Conservation (phyloP, 306 rosid genomes). For the Vicia villosa region DNA sequence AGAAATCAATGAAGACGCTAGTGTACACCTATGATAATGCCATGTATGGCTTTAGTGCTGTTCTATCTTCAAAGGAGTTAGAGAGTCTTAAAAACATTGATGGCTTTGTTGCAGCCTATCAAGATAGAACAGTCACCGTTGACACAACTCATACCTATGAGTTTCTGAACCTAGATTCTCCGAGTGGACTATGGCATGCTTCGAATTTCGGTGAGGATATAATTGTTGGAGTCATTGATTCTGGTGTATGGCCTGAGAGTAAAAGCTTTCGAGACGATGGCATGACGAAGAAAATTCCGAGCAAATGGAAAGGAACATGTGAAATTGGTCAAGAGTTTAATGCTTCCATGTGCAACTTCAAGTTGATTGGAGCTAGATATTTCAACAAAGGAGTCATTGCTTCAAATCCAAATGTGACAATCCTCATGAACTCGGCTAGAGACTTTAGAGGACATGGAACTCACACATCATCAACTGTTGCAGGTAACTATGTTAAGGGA, state of each 20-base stretch:
- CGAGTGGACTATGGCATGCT: conserved; percentile 37
- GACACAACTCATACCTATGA: conserved; percentile 43
- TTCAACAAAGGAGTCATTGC: conserved; percentile 41
- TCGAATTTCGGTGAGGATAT: conserved; percentile 34
- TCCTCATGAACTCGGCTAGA: conserved; percentile 43
- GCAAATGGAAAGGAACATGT: conserved; percentile 36
- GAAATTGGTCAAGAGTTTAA: conserved; percentile 39
- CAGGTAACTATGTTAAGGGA: conserved; percentile 39
- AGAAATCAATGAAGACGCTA: not conserved
- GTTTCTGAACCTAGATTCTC: conserved; percentile 37
- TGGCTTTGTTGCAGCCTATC: conserved; percentile 39
- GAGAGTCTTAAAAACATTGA: conserved; percentile 17
- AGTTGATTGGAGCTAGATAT: conserved; percentile 41
- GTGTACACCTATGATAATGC: conserved; percentile 36
- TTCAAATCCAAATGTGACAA: not conserved
- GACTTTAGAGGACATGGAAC: conserved; percentile 33
- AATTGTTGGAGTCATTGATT: conserved; percentile 39
- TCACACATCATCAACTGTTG: conserved; percentile 42
- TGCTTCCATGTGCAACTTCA: conserved; percentile 39
- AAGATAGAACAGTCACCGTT: conserved; percentile 20
- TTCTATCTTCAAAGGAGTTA: conserved; percentile 32
- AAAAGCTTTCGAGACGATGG: conserved; percentile 43
- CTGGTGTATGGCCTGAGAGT: conserved; percentile 41
- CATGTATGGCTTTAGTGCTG: conserved; percentile 40
- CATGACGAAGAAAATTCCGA: conserved; percentile 28